Conservation (phyloP, 1,284 basidiomycete genomes). For the Pseudozyma pruni region DNA sequence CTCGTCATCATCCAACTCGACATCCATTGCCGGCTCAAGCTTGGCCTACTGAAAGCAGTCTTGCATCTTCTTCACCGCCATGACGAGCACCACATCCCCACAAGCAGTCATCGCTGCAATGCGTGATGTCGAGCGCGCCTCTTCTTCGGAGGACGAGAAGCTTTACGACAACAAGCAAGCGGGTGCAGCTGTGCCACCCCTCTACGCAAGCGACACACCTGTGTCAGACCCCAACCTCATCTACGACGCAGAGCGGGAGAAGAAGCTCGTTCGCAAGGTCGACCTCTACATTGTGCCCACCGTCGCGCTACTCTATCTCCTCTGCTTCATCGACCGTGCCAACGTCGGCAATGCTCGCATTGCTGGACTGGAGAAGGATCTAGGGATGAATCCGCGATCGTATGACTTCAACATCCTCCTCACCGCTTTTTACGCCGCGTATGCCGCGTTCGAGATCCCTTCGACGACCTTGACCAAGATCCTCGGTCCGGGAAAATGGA, state of each 20-base stretch:
- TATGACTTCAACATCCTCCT: slow-evolving; percentile 61
- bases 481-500: slow-evolving; percentile 67
- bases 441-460: slow-evolving; percentile 71
- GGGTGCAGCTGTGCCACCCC: slow-evolving; percentile 1
- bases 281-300: slow-evolving; percentile 57
- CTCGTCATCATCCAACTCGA: neutral
- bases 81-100: slow-evolving; percentile 32
- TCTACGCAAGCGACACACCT: slow-evolving; percentile 21
- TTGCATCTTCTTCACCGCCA: neutral
- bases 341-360: slow-evolving; percentile 62
- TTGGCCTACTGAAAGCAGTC: too few species aligned
- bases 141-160: slow-evolving; percentile 35
- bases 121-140: slow-evolving; percentile 31
- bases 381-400: slow-evolving; percentile 47
- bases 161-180: slow-evolving; percentile 10
- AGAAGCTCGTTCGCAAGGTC: slow-evolving; percentile 52
- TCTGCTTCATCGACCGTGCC: slow-evolving; percentile 29
- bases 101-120: slow-evolving; percentile 17
- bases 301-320: slow-evolving; percentile 48
- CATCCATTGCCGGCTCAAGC: too few species aligned
- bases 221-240: slow-evolving; percentile 12
- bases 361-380: slow-evolving; percentile 54
- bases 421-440: slow-evolving; percentile 51
- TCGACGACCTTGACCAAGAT: slow-evolving; percentile 73
- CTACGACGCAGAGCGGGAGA: slow-evolving; percentile 70